Evolutionary conservation across 2,329 filamentous ascomycete genomes (phyloP), one percentile per base, ranked within the genome.

Genomic region (Penicillium brasilianum): DNA sequence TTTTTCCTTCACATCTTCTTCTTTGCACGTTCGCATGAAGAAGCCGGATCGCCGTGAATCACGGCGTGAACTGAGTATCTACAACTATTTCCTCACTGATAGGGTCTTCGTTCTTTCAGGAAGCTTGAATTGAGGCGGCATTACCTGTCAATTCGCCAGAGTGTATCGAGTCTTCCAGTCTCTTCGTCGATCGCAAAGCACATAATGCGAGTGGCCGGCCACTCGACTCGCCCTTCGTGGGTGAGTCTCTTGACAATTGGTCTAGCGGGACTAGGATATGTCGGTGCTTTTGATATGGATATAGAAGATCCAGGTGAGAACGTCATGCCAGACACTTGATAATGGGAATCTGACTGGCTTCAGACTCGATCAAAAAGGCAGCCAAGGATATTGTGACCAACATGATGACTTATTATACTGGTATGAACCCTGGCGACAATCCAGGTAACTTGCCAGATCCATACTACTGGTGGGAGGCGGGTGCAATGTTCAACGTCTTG

Each of bases 401-500:
- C 48, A 81, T 86, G 75, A 82, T 86, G 70, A 75, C 72, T 28
- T 83, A 83, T 63, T 87, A 87, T 66, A 82, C 80, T 0, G 75
- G 74, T 16, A 70, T 72, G 62, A 80, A 78, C 28, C 77, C 81
- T 9, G 82, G 81, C 34, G 80, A 84, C 61, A 77, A 80, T 20
- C 81, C 83, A 1, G 83, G 83, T 41, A 81, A 83, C 61, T 63
- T 86, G 55, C 78, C 82, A 25, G 68, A 76, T 16, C 84, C 84
- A 1, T 80, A 80, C 61, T 78, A 74, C 66, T 80, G 78, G 78
- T 80, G 78, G 78, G 77, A 80, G 62, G 76, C 76, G 10, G 78
- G 78, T 13, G 77, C 77, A 18, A 79, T 80, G 77, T 80, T 78
- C 65, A 73, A 71, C 34, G 48, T 73, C 1, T 62, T 80, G 20